Evolutionary conservation across 768 basidiomycete species (phyloP).

Genomic region (Agaricus sinodeliciosus): DNA sequence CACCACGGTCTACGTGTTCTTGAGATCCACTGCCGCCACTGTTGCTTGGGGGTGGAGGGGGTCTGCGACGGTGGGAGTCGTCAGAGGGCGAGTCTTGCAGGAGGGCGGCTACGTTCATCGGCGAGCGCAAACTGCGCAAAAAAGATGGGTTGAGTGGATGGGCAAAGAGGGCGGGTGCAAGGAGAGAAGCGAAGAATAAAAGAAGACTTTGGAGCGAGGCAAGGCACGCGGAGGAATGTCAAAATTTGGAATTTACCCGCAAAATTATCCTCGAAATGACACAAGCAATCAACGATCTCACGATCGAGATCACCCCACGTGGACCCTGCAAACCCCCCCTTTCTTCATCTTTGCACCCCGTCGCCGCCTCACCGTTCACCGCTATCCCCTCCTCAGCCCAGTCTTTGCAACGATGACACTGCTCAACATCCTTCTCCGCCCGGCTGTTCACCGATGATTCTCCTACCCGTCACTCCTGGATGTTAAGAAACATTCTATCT

Average conservation of each 20-base stretch:
- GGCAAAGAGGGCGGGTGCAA: constrained; percentile 4
- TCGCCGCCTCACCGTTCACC: neutral
- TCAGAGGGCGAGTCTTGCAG: constrained; percentile 16
- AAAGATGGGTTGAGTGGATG: neutral
- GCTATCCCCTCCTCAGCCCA: neutral
- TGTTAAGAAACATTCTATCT: too few species aligned
- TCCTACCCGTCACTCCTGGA: too few species aligned
- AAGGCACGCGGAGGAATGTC: constrained; percentile 13
- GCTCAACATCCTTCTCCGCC: too few species aligned
- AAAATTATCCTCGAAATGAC: constrained; percentile 13
- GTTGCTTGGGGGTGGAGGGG: constrained; percentile 1
- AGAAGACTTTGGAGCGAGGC: constrained; percentile 2
- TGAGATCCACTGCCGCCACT: neutral
- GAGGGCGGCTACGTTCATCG: constrained; percentile 17
- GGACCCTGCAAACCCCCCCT: constrained; percentile 3
- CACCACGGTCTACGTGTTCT: constrained; percentile 1
- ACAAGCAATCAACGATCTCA: constrained; percentile 16
- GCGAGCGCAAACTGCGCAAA: neutral
- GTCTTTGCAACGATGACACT: too few species aligned
- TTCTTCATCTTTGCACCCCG: neutral
- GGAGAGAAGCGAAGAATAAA: constrained; percentile 8
- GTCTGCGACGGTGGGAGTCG: constrained; percentile 7
- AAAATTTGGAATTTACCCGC: constrained; percentile 13
- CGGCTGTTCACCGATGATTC: too few species aligned
- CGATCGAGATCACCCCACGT: constrained; percentile 16